phyloP scores from a whole-genome alignment of 768 basidiomycete genomes.

The Rhizopogon vesiculosus region DNA sequence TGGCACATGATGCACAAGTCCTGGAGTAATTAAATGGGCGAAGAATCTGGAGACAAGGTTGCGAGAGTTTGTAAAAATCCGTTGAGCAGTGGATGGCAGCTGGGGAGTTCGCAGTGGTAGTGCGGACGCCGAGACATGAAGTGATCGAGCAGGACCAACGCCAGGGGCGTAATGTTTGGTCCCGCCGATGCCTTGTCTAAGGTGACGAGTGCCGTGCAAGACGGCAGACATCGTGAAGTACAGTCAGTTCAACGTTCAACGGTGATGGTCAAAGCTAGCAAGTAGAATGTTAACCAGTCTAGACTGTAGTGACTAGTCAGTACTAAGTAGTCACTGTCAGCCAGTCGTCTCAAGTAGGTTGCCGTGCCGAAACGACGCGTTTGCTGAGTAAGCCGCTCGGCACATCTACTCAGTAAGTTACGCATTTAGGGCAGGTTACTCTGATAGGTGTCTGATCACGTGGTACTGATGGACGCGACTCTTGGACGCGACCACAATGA shows the following conservation, averaged over 20 bases:
- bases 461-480: not conserved
- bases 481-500: not conserved
- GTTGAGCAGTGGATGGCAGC: constrained; percentile 33
- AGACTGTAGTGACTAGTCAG: no score
- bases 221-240: constrained; percentile 16
- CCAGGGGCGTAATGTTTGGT: not conserved
- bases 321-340: no score
- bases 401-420: not conserved
- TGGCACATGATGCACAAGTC: constrained; percentile 30
- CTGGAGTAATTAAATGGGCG: constrained; percentile 54
- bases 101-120: constrained; percentile 28
- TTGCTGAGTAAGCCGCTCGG: constrained; percentile 15
- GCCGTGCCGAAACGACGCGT: constrained; percentile 13
- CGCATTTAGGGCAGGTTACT: no score
- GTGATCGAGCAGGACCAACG: constrained; percentile 26
- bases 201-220: constrained; percentile 21
- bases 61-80: constrained; percentile 48
- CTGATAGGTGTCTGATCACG: not conserved
- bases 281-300: no score
- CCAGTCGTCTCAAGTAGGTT: no score
- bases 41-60: constrained; percentile 53
- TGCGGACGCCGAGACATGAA: constrained; percentile 42
- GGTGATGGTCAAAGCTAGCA: not conserved
- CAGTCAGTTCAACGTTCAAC: not conserved
- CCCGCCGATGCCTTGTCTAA: constrained; percentile 18